Percentiles rank a stretch among this genome's conserved stretches.
Conservation (phyloP, 495 filamentous ascomycete species). For the Amorphotheca resinae region DNA sequence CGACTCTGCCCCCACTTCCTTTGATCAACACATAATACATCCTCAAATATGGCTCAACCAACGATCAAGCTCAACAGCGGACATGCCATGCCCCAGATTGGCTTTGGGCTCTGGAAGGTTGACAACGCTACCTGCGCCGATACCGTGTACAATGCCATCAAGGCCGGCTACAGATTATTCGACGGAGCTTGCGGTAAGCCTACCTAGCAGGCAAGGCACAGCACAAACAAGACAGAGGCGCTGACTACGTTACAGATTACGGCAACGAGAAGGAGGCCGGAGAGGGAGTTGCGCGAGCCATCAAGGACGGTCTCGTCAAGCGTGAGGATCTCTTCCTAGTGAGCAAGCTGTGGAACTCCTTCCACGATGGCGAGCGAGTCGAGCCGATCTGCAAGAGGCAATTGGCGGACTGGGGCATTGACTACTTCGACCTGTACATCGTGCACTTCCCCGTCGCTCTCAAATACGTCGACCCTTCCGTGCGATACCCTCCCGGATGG, state of each 20-base stretch:
- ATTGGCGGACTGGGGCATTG: constrained; percentile 65
- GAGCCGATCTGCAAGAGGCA: constrained; percentile 63
- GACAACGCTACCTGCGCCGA: constrained; percentile 65
- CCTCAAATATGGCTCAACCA: constrained; percentile 31
- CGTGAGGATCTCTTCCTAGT: constrained; percentile 84
- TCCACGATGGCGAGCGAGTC: constrained; percentile 63
- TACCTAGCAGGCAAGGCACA: not conserved
- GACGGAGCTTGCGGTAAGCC: constrained; percentile 72
- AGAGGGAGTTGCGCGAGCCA: constrained; percentile 74
- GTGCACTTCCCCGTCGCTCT: constrained; percentile 75
- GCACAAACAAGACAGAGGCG: not conserved
- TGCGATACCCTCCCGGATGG: constrained; percentile 76
- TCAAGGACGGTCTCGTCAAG: constrained; percentile 75
- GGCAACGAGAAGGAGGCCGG: constrained; percentile 79
- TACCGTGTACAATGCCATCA: constrained; percentile 60
- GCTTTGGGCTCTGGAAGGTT: constrained; percentile 79
- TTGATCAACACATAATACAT: constrained; percentile 19
- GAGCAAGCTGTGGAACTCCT: constrained; percentile 87
- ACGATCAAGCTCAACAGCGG: constrained; percentile 71
- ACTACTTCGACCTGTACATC: constrained; percentile 78
- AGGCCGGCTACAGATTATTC: constrained; percentile 69
- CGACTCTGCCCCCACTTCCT: too few species aligned
- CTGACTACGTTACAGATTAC: constrained; percentile 47
- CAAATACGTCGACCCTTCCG: constrained; percentile 63
- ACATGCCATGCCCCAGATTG: constrained; percentile 78